A percentile compares a stretch with the other conserved stretches of the same genome.
These are phyloP conservation scores for Musa beccarii DNA, from an alignment of 176 grass and related monocot species.

Conservation along the genomic window DNA sequence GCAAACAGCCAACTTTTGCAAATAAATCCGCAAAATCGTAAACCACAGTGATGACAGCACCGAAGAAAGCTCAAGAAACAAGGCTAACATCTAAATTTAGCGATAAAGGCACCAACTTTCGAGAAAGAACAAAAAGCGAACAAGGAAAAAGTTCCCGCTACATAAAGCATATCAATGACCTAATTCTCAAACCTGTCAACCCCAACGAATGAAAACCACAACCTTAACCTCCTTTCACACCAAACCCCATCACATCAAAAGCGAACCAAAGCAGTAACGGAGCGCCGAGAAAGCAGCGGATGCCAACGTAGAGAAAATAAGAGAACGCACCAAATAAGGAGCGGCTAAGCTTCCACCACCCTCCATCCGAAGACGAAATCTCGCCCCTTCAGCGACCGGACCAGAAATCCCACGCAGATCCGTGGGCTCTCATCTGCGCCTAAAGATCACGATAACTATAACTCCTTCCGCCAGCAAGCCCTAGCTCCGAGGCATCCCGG, in stretches of 20 bases:
- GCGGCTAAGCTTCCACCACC: slow-evolving; percentile 74
- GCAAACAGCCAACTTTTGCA: too few species aligned
- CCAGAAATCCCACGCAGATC: slow-evolving; percentile 80
- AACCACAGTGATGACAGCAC: not conserved
- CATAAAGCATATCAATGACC: slow-evolving; percentile 22
- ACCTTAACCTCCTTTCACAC: slow-evolving; percentile 2
- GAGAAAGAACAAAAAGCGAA: not conserved
- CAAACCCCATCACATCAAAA: slow-evolving; percentile 8
- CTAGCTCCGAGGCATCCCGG: slow-evolving; percentile 25
- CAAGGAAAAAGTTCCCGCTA: not conserved
- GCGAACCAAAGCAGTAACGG: not conserved
- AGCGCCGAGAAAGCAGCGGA: not conserved
- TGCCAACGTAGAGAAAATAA: not conserved
- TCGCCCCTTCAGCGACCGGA: slow-evolving; percentile 42
- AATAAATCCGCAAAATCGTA: too few species aligned
- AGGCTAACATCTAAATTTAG: not conserved
- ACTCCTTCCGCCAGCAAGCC: slow-evolving; percentile 47
- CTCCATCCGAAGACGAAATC: slow-evolving; percentile 94
- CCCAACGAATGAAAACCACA: not conserved
- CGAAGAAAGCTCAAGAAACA: not conserved
- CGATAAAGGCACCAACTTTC: slow-evolving; percentile 2
- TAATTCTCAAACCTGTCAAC: not conserved
- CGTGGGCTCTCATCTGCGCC: slow-evolving; percentile 46
- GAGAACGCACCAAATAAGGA: slow-evolving; percentile 46
- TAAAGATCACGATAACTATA: not conserved